A percentile compares a stretch with the other conserved stretches of the same genome.
Conservation (phyloP, 306 rosid species). For the Pterocarpus macrocarpus region DNA sequence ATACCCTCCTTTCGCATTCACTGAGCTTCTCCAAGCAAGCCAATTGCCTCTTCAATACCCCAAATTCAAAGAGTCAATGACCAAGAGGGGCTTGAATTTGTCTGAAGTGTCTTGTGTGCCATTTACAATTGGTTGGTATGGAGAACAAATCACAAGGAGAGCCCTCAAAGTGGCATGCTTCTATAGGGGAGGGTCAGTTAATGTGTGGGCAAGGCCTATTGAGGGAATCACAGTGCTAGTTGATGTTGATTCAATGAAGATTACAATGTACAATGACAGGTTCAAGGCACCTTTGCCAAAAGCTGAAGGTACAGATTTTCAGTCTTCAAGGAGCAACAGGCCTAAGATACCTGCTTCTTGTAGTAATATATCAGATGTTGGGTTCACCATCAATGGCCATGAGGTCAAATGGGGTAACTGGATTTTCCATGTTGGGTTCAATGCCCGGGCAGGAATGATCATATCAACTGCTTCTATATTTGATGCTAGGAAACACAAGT, state of each 20-base stretch:
- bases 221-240: constrained; percentile 72
- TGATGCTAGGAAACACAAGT: constrained; percentile 57
- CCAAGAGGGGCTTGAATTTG: constrained; percentile 69
- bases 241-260: constrained; percentile 79
- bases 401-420: constrained; percentile 82
- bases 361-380: constrained; percentile 53
- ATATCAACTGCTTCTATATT: constrained; percentile 85
- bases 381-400: constrained; percentile 60
- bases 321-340: constrained; percentile 41
- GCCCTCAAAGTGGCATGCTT: constrained; percentile 71
- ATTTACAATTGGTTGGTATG: constrained; percentile 86
- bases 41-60: constrained; percentile 69
- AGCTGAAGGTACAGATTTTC: constrained; percentile 78
- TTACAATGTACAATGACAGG: constrained; percentile 68
- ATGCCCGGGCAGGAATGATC: constrained; percentile 77
- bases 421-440: constrained; percentile 83
- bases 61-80: constrained; percentile 64
- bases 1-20: constrained; percentile 76
- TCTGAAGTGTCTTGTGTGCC: constrained; percentile 87
- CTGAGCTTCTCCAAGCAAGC: constrained; percentile 74
- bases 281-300: constrained; percentile 70
- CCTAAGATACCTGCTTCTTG: constrained; percentile 36
- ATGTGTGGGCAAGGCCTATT: constrained; percentile 84
- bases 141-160: constrained; percentile 67
- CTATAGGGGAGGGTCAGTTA: constrained; percentile 70